Evolutionary conservation across 345 rosid genomes (phyloP).

Genomic region (Turnera subulata): DNA sequence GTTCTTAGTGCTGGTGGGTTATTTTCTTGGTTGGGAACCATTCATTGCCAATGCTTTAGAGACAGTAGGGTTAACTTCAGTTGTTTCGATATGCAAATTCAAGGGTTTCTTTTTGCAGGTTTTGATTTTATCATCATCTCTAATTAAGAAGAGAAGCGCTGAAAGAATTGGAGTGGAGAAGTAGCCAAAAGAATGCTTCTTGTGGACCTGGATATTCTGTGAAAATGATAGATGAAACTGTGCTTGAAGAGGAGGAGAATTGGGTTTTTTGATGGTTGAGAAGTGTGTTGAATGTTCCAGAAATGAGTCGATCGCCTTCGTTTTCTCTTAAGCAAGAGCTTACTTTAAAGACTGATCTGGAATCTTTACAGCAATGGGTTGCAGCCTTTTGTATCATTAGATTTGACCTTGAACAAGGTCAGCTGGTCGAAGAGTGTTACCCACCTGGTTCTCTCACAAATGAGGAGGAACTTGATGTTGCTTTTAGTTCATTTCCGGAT

Average conservation of each 20-base stretch:
- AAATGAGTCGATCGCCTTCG: slow-evolving; percentile 89
- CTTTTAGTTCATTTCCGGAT: slow-evolving; percentile 93
- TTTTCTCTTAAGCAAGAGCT: slow-evolving; percentile 72
- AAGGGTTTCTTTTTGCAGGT: slow-evolving; percentile 17
- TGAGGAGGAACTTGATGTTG: slow-evolving; percentile 89
- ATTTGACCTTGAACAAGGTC: slow-evolving; percentile 96
- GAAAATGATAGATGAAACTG: slow-evolving; percentile 7
- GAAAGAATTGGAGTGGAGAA: slow-evolving; percentile 8
- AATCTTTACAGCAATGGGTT: slow-evolving; percentile 68
- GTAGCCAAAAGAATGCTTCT: not conserved
- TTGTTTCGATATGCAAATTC: slow-evolving; percentile 1
- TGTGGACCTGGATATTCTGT: not conserved
- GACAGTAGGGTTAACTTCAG: not conserved
- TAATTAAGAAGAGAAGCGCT: not conserved
- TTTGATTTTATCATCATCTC: slow-evolving; percentile 9
- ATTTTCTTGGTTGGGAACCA: not conserved
- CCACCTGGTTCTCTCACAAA: slow-evolving; percentile 62
- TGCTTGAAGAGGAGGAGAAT: slow-evolving; percentile 5
- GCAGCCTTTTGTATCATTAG: slow-evolving; percentile 82
- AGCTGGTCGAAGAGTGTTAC: slow-evolving; percentile 88
- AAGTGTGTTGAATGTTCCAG: slow-evolving; percentile 20
- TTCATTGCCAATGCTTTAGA: not conserved
- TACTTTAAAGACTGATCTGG: slow-evolving; percentile 56
- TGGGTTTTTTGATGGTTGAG: slow-evolving; percentile 27
- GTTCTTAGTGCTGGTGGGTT: not conserved